phyloP scores from a whole-genome alignment of 2,329 filamentous ascomycete species.

The Akanthomyces lecanii region DNA sequence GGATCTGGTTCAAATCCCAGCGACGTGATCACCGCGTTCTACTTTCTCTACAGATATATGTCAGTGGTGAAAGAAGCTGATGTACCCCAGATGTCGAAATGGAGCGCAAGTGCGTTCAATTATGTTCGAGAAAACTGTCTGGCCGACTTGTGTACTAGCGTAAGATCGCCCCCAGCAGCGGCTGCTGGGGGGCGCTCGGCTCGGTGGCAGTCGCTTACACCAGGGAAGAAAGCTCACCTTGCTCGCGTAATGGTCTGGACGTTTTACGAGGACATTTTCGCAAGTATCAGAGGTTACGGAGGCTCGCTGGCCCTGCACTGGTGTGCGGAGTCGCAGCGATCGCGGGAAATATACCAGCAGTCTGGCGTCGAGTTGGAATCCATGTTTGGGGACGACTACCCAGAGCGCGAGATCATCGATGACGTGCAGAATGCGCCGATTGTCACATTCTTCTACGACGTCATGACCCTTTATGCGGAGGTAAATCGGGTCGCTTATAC shows the following conservation, averaged over 20 bases:
- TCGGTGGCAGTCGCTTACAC: neutral
- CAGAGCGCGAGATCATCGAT: constrained; percentile 7
- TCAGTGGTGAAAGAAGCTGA: neutral
- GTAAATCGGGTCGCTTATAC: neutral
- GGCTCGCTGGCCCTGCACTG: neutral
- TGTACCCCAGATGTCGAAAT: neutral
- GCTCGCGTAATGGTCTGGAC: constrained; percentile 10
- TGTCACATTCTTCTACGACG: constrained; percentile 7
- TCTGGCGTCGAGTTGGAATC: constrained; percentile 7
- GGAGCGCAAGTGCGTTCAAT: neutral
- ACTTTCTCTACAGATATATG: constrained; percentile 12
- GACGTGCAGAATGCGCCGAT: constrained; percentile 10
- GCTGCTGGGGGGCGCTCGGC: too few relatives aligned
- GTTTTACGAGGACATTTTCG: constrained; percentile 12
- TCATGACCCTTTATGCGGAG: constrained; percentile 1
- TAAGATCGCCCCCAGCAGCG: neutral
- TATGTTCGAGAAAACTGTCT: neutral
- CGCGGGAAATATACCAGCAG: constrained; percentile 1
- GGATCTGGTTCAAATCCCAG: neutral
- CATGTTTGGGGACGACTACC: constrained; percentile 9
- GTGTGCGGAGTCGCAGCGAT: neutral
- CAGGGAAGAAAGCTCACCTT: neutral
- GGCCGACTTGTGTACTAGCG: neutral
- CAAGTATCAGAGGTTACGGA: neutral
- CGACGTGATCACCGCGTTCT: neutral